Conservation (phyloP, 2,329 filamentous ascomycete genomes). For the Xylariaceae sp. region DNA sequence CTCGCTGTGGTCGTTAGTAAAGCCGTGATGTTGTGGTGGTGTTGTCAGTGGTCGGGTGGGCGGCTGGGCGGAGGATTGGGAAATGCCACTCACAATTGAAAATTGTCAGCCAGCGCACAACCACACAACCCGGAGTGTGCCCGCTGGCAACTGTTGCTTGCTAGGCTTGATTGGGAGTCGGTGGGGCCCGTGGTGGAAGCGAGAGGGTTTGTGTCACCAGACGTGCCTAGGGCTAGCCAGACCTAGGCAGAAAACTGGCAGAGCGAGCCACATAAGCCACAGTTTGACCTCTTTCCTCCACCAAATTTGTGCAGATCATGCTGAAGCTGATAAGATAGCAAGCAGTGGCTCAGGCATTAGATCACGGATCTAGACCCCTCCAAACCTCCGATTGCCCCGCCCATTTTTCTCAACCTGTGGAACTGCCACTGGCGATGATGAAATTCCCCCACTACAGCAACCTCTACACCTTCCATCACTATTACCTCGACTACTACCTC, state of each 20-base stretch:
- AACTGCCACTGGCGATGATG: too few relatives aligned
- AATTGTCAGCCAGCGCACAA: slow-evolving; percentile 32
- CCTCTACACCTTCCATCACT: too few relatives aligned
- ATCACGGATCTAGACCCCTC: too few relatives aligned
- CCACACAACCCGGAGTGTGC: slow-evolving; percentile 22
- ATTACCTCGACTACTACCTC: too few relatives aligned
- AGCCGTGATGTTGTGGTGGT: slow-evolving; percentile 20
- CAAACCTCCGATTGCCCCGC: too few relatives aligned
- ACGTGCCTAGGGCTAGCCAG: slow-evolving; percentile 27
- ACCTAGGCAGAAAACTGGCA: slow-evolving; percentile 21
- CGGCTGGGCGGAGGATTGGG: slow-evolving; percentile 16
- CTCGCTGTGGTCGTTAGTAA: slow-evolving; percentile 32
- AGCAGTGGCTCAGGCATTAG: too few relatives aligned
- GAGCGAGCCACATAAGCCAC: background rate
- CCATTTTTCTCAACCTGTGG: too few relatives aligned
- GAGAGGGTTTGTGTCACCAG: slow-evolving; percentile 29
- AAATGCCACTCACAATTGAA: slow-evolving; percentile 25
- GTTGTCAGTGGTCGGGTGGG: slow-evolving; percentile 27
- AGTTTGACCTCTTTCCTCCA: background rate
- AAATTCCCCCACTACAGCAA: too few relatives aligned
- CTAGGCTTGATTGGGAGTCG: slow-evolving; percentile 22
- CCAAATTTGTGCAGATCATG: too few relatives aligned
- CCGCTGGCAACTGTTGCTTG: slow-evolving; percentile 12
- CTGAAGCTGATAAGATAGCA: too few relatives aligned
- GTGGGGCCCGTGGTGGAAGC: slow-evolving; percentile 27